A percentile compares a stretch with the other conserved stretches of the same genome.
phyloP scores from a whole-genome alignment of 345 rosid genomes.

The Theobroma cacao region DNA sequence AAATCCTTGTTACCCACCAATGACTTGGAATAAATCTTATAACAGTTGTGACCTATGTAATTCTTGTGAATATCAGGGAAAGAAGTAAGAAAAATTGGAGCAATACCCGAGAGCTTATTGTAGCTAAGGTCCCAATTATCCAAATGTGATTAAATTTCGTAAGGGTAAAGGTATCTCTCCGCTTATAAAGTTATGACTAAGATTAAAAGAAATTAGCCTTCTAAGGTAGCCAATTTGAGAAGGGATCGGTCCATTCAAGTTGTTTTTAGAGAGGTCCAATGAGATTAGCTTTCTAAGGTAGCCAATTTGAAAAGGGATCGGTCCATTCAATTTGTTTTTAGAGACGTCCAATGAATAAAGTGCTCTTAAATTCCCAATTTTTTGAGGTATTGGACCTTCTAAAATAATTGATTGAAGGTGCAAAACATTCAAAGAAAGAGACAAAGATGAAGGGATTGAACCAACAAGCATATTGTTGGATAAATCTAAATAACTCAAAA shows the following conservation, averaged over 20 bases:
- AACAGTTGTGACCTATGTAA: not conserved
- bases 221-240: not conserved
- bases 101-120: not conserved
- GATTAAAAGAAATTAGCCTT: not conserved
- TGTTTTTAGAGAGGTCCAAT: not conserved
- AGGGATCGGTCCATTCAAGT: not conserved
- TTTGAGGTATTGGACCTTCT: not conserved
- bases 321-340: not conserved
- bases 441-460: not conserved
- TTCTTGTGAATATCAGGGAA: not conserved
- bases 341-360: not conserved
- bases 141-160: not conserved
- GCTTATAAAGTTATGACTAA: constrained; percentile 7
- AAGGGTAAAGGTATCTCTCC: constrained; percentile 1
- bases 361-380: not conserved
- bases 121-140: not conserved
- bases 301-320: not conserved
- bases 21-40: not conserved
- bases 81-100: not conserved
- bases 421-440: not conserved
- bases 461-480: not conserved
- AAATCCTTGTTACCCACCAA: not conserved
- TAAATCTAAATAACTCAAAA: too few relatives aligned
- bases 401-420: not conserved
- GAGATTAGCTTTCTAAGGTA: too few relatives aligned